These are phyloP conservation scores for Deuterostichococcus epilithicus DNA, from an alignment of 139 green algal genomes.

Conservation along the genomic window DNA sequence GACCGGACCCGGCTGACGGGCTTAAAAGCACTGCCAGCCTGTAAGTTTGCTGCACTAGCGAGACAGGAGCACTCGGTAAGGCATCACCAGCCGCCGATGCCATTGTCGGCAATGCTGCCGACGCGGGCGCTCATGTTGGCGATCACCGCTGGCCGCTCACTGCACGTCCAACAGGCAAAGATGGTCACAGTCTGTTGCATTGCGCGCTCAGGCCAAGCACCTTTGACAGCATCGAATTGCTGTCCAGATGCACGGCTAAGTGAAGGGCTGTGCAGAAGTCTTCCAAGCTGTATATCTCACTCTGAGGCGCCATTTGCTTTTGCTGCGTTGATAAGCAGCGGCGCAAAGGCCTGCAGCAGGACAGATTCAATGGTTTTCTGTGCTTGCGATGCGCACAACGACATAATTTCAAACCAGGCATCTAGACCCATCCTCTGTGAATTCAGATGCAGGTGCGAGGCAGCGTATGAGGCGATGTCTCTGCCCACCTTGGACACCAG, in stretches of 20 bases:
- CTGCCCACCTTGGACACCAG: slow-evolving; percentile 51
- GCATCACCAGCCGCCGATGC: slow-evolving; percentile 71
- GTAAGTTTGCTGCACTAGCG: background rate
- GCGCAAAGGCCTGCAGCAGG: slow-evolving; percentile 33
- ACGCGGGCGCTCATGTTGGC: slow-evolving; percentile 76
- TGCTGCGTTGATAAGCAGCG: slow-evolving; percentile 34
- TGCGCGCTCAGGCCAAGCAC: background rate
- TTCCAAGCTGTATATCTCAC: background rate
- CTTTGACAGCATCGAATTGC: background rate
- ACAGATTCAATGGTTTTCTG: too few species aligned
- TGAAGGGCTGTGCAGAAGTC: background rate
- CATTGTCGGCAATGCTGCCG: slow-evolving; percentile 68
- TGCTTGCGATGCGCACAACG: too few species aligned
- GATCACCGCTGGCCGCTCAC: slow-evolving; percentile 49
- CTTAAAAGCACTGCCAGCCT: background rate
- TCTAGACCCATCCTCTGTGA: too few species aligned
- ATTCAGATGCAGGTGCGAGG: too few species aligned
- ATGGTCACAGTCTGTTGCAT: background rate
- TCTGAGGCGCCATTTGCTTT: slow-evolving; percentile 19
- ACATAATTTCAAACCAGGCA: too few species aligned
- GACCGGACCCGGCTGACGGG: background rate
- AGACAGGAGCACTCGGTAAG: background rate
- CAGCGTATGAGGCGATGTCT: too few species aligned
- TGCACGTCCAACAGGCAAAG: slow-evolving; percentile 8
- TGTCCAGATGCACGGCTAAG: too few species aligned